Conservation (phyloP, 176 grass and related monocot species). For the Cocos nucifera region DNA sequence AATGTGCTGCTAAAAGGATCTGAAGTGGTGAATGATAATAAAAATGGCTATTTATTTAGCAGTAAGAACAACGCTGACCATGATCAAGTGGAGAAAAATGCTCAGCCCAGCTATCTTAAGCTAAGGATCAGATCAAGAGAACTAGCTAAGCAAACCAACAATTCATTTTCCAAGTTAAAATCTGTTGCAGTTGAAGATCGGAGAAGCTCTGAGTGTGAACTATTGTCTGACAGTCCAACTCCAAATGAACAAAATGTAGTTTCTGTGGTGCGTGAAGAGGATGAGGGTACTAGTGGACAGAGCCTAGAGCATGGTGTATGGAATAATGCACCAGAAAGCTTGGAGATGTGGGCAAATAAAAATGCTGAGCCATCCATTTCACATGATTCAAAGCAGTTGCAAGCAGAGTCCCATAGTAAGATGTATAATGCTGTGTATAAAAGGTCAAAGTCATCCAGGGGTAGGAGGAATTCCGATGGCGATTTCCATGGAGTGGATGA, state of each 20-base stretch:
- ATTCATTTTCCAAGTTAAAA: slow-evolving; percentile 37
- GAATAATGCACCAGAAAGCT: slow-evolving; percentile 28
- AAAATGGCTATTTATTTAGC: slow-evolving; percentile 11
- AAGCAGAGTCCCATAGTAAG: slow-evolving; percentile 27
- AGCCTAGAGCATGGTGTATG: slow-evolving; percentile 18
- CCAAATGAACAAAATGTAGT: slow-evolving; percentile 16
- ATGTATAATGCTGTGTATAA: slow-evolving; percentile 53
- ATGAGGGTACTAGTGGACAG: slow-evolving; percentile 31
- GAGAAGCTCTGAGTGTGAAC: slow-evolving; percentile 9
- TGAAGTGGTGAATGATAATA: slow-evolving; percentile 12
- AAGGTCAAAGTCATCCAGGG: slow-evolving; percentile 52
- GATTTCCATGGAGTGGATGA: slow-evolving; percentile 48
- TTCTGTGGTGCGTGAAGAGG: slow-evolving; percentile 29
- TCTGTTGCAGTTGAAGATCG: slow-evolving; percentile 15
- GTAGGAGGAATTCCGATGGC: slow-evolving; percentile 41
- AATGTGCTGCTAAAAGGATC: slow-evolving; percentile 10
- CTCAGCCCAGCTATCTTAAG: slow-evolving; percentile 38
- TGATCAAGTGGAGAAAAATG: slow-evolving; percentile 19
- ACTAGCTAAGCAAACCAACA: slow-evolving; percentile 23
- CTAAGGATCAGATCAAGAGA: slow-evolving; percentile 57
- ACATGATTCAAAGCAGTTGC: slow-evolving; percentile 21
- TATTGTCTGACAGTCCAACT: slow-evolving; percentile 6
- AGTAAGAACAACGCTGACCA: slow-evolving; percentile 20
- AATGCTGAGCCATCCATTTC: slow-evolving; percentile 26
- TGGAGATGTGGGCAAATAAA: slow-evolving; percentile 21